Conservation (phyloP, 192 early-diverging fungal species). For the Lobosporangium transversale region DNA sequence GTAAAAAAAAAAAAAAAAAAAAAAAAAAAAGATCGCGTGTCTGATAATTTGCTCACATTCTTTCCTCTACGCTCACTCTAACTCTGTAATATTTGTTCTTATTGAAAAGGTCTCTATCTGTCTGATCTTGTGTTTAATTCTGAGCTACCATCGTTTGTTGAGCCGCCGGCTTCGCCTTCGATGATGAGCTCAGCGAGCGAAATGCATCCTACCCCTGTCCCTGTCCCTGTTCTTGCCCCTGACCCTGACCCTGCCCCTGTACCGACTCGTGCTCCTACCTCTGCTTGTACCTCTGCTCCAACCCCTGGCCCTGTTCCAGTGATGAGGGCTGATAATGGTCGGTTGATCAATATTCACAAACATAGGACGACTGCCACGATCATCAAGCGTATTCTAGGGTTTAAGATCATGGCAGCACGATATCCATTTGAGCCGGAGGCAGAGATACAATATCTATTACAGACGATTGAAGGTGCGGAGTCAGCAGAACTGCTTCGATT, state of each 20-base stretch:
- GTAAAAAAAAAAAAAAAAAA: background rate
- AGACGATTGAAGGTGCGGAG: constrained; percentile 26
- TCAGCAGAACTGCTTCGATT: constrained; percentile 9
- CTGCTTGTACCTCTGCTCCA: too few species aligned
- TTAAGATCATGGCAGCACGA: constrained; percentile 58
- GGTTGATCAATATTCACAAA: constrained; percentile 65
- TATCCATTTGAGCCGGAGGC: constrained; percentile 60
- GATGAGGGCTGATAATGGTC: background rate
- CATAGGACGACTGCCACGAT: constrained; percentile 66
- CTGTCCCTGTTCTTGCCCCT: too few species aligned
- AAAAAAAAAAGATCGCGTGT: background rate
- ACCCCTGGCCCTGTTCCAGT: too few species aligned
- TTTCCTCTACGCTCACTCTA: too few species aligned
- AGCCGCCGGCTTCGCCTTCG: too few species aligned
- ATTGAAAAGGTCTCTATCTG: constrained; percentile 65
- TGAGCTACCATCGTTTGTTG: constrained; percentile 64
- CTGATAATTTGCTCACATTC: too few species aligned
- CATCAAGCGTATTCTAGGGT: constrained; percentile 66
- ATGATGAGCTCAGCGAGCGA: too few species aligned
- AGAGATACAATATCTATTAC: constrained; percentile 46
- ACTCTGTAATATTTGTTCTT: too few species aligned
- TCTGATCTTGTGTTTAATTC: constrained; percentile 69
- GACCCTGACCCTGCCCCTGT: too few species aligned
- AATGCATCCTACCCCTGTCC: too few species aligned
- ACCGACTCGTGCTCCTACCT: too few species aligned